Evolutionary conservation across 1,284 basidiomycete species (phyloP).

Genomic region (Puccinia horiana): DNA sequence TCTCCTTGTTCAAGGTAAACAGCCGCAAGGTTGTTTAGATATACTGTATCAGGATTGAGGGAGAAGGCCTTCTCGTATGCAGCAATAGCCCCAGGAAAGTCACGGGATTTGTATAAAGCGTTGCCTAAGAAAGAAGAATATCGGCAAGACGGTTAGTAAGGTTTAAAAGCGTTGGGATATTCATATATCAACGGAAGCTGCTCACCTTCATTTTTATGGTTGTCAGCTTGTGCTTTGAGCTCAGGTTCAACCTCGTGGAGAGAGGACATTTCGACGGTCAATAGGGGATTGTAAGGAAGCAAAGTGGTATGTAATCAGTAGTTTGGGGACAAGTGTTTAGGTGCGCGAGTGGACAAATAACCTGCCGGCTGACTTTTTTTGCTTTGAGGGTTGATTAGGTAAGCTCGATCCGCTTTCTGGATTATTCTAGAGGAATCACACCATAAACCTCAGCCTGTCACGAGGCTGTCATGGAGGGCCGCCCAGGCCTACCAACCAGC

Average conservation of each 20-base stretch:
- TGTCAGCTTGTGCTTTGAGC: slow-evolving; percentile 31
- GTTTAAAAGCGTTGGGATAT: background rate
- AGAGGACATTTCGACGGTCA: background rate
- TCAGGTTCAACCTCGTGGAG: slow-evolving; percentile 7
- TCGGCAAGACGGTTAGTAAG: background rate
- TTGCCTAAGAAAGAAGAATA: slow-evolving; percentile 17
- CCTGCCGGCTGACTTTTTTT: too few relatives aligned
- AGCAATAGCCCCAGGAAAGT: slow-evolving; percentile 18
- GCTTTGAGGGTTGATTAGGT: background rate
- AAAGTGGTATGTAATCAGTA: background rate
- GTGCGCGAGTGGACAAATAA: too few relatives aligned
- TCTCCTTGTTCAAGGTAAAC: slow-evolving; percentile 91
- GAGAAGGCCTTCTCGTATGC: slow-evolving; percentile 36
- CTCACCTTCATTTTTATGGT: slow-evolving; percentile 23
- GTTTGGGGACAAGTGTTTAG: too few relatives aligned
- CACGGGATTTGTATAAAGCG: slow-evolving; percentile 28
- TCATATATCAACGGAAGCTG: background rate
- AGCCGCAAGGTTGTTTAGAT: slow-evolving; percentile 64
- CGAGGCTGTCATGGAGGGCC: background rate
- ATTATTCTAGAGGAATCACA: slow-evolving; percentile 1
- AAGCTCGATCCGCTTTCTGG: background rate
- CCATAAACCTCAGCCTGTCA: background rate
- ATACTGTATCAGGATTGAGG: slow-evolving; percentile 35
- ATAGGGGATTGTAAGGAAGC: background rate
- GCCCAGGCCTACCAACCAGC: too few relatives aligned